phyloP scores from a whole-genome alignment of 106 monocot species.

The Ottelia alismoides region DNA sequence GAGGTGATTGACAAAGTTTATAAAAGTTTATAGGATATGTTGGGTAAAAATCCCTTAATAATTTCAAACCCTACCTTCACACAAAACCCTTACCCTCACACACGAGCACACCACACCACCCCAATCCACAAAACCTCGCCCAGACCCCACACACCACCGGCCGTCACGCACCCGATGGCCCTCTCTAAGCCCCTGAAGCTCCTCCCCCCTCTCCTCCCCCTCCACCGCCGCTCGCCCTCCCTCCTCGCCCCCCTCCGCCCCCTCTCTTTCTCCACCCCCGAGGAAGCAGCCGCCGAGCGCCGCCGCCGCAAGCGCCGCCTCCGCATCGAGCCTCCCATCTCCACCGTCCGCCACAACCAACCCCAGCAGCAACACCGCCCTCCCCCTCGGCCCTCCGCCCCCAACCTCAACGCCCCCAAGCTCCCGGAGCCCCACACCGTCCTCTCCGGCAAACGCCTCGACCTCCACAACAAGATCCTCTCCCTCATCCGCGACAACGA shows the following conservation, averaged over 20 bases:
- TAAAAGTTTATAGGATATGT: too few species aligned
- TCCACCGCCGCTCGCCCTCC: conserved; percentile 2
- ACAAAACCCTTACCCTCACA: too few species aligned
- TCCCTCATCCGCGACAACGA: conserved; percentile 61
- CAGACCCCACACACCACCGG: too few species aligned
- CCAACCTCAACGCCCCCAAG: conserved; percentile 71
- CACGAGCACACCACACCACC: too few species aligned
- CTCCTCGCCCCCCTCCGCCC: conserved; percentile 23
- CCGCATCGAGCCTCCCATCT: conserved; percentile 77
- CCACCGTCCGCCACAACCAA: conserved; percentile 30
- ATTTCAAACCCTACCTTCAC: too few species aligned
- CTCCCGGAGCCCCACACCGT: conserved; percentile 60
- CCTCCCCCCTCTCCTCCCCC: conserved; percentile 19
- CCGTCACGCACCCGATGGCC: too few species aligned
- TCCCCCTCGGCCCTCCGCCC: conserved; percentile 2
- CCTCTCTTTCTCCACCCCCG: conserved; percentile 74
- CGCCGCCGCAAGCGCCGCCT: conserved; percentile 89
- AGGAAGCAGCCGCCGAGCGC: conserved; percentile 90
- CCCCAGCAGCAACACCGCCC: conserved; percentile 16
- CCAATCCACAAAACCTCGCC: too few species aligned
- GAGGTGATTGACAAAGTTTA: too few species aligned
- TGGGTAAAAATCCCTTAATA: too few species aligned
- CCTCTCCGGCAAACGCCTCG: conserved; percentile 60
- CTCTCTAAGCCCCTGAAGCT: conserved; percentile 40
- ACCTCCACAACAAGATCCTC: conserved; percentile 79